Evolutionary conservation across 768 basidiomycete species (phyloP), one percentile per base, ranked within the genome.

Genomic region (Rubroboletus pulcherrimus): DNA sequence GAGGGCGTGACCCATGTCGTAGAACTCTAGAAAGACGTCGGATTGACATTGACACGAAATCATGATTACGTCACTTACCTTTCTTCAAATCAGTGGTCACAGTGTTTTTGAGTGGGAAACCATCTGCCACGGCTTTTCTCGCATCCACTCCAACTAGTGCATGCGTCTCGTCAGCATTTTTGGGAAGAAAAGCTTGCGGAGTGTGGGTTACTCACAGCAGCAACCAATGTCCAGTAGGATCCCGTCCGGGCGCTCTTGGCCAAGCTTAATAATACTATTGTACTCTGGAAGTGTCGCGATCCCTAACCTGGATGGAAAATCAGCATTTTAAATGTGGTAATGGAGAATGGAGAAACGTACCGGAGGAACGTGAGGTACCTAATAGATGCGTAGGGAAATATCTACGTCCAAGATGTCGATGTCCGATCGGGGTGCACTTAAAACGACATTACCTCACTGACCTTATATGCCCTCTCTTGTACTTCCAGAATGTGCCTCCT

Each of bases 1-100:
- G 17, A 89, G 73, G 31, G 79, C 75, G 54, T 87, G 84, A 1
- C 85, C 84, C 7, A 79, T 67, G 2, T 80, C 72, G 78, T 81
- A 82, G 56, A 81, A 87, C 3, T 69, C 85, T 86, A 43, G 19
- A 41, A 37, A 21, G 24, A 29, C 5, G 30, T 37, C 5, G 50
- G 15, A 26, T 17, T 11, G 19, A 31, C 7, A 34, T 10, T 7
- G 4, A 38, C 34, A 17, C 6, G 21, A 51, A 15, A 40, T 3
- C 19, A 24, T 6, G 4, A 41, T 33, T 3, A 41, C 30, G 10
- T 39, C 31, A 6, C 12, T 51, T 45, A 74, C 80, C 75, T 48
- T 70, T 50, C 17, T 60, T 56, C n/a, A 81, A 54, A 57, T 81
- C 79, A 4, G 72, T 68, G 6, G 69, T 70, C 19, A 81, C 56